A percentile compares a stretch with the other conserved stretches of the same genome.
phyloP scores from a whole-genome alignment of 441 rosid genomes.

The Adansonia madagascariensis region DNA sequence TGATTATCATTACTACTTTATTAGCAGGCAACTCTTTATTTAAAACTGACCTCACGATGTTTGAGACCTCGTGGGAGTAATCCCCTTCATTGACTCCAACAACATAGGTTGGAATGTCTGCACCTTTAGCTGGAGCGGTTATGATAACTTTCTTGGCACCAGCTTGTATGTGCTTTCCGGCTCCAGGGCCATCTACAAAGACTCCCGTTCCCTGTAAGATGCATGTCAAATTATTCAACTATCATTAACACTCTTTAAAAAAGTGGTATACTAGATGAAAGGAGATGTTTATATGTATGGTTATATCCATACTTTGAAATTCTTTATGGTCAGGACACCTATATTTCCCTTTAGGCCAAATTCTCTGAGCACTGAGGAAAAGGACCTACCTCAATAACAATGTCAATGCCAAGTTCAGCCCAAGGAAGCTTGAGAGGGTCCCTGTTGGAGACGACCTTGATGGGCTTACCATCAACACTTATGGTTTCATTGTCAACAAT shows the following conservation, averaged over 20 bases:
- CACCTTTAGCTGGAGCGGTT: slow-evolving; percentile 98
- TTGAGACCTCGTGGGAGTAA: slow-evolving; percentile 67
- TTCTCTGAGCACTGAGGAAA: background rate
- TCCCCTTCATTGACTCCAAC: slow-evolving; percentile 94
- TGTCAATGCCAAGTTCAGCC: slow-evolving; percentile 97
- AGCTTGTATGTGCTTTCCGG: slow-evolving; percentile 94
- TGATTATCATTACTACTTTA: background rate
- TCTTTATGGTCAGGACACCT: background rate
- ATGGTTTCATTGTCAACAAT: slow-evolving; percentile 75
- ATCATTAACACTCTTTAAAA: background rate
- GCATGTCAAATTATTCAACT: slow-evolving; percentile 1
- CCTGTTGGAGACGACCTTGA: slow-evolving; percentile 90
- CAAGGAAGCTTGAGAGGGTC: slow-evolving; percentile 98
- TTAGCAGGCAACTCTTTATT: background rate
- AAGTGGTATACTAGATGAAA: background rate
- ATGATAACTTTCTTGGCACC: slow-evolving; percentile 92
- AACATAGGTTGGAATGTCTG: slow-evolving; percentile 94
- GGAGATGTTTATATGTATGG: background rate
- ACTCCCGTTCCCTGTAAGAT: slow-evolving; percentile 83
- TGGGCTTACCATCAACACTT: slow-evolving; percentile 79
- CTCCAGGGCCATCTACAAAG: slow-evolving; percentile 94
- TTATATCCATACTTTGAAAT: background rate
- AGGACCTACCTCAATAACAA: slow-evolving; percentile 77
- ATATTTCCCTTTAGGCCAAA: background rate
- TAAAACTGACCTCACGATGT: slow-evolving; percentile 73